Evolutionary conservation across 257 asterid species (phyloP).

Genomic region (Craterostigma plantagineum): DNA sequence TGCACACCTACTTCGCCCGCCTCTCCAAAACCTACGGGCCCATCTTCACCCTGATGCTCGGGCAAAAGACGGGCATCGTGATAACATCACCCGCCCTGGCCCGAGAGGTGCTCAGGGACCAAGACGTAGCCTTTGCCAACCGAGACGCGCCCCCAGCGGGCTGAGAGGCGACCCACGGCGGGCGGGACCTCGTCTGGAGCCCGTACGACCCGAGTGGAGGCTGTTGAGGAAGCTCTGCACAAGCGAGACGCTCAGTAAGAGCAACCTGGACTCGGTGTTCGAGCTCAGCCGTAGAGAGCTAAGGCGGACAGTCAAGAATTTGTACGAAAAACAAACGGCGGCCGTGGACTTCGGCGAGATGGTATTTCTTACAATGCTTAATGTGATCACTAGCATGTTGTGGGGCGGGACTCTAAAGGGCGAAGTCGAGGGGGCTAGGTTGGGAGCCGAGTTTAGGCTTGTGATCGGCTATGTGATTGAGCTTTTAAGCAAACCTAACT

Average conservation of each 20-base stretch:
- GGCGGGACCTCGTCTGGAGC: slow-evolving; percentile 11
- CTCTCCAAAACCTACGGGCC: not conserved
- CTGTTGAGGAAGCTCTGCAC: slow-evolving; percentile 18
- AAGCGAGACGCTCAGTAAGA: slow-evolving; percentile 16
- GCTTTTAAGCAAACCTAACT: slow-evolving; percentile 16
- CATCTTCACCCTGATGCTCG: not conserved
- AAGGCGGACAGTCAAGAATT: slow-evolving; percentile 7
- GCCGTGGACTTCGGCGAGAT: slow-evolving; percentile 13
- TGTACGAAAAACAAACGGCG: slow-evolving; percentile 8
- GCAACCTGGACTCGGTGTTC: slow-evolving; percentile 15
- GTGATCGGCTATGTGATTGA: slow-evolving; percentile 1
- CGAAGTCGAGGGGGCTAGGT: not conserved
- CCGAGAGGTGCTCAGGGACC: not conserved
- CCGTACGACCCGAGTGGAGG: slow-evolving; percentile 21
- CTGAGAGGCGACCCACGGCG: not conserved
- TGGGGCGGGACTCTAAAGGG: slow-evolving; percentile 18
- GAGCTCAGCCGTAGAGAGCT: slow-evolving; percentile 15
- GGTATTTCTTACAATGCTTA: slow-evolving; percentile 10
- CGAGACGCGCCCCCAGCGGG: not conserved
- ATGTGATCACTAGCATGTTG: slow-evolving; percentile 15
- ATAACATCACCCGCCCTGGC: not conserved
- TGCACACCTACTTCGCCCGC: not conserved
- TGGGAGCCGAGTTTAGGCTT: slow-evolving; percentile 14
- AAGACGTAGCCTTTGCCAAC: slow-evolving; percentile 1
- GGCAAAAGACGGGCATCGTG: not conserved